Evolutionary conservation across 164 flowering plant genomes (phyloP).

Genomic region (Nymphaea thermarum): DNA sequence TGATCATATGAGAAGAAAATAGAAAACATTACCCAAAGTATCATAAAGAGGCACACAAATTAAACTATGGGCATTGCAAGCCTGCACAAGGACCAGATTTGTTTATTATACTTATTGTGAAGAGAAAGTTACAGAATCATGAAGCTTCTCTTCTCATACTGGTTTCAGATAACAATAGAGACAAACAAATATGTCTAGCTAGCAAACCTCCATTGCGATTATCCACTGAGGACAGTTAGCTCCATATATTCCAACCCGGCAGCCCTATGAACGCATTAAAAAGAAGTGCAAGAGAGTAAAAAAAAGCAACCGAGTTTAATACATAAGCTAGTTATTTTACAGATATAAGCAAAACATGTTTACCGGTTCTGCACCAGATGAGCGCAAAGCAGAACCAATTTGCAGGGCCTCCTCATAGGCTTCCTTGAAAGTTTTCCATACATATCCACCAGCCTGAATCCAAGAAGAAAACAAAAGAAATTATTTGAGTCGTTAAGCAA

Average conservation of each 20-base stretch:
- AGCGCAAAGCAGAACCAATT: slow-evolving; percentile 69
- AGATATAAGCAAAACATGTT: slow-evolving; percentile 10
- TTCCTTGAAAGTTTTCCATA: slow-evolving; percentile 85
- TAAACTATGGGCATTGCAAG: slow-evolving; percentile 72
- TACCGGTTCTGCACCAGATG: slow-evolving; percentile 78
- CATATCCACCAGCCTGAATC: slow-evolving; percentile 59
- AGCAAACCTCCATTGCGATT: slow-evolving; percentile 80
- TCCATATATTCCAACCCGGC: slow-evolving; percentile 79
- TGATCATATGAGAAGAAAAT: background rate
- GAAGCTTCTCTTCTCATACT: background rate
- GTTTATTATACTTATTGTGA: background rate
- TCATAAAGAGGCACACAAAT: slow-evolving; percentile 95
- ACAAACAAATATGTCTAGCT: slow-evolving; percentile 5
- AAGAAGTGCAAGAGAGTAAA: background rate
- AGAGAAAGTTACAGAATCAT: background rate
- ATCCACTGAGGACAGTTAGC: slow-evolving; percentile 92
- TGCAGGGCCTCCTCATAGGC: slow-evolving; percentile 65
- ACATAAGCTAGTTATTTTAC: background rate
- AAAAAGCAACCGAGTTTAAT: background rate
- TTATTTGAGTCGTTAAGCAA: background rate
- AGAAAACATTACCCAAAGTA: slow-evolving; percentile 56
- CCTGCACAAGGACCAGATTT: slow-evolving; percentile 27
- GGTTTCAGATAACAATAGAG: background rate
- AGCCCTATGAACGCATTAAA: slow-evolving; percentile 30
- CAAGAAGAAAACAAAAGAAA: background rate